Conservation (phyloP, 345 rosid species). For the sweet orange (Citrus sinensis) region DNA sequence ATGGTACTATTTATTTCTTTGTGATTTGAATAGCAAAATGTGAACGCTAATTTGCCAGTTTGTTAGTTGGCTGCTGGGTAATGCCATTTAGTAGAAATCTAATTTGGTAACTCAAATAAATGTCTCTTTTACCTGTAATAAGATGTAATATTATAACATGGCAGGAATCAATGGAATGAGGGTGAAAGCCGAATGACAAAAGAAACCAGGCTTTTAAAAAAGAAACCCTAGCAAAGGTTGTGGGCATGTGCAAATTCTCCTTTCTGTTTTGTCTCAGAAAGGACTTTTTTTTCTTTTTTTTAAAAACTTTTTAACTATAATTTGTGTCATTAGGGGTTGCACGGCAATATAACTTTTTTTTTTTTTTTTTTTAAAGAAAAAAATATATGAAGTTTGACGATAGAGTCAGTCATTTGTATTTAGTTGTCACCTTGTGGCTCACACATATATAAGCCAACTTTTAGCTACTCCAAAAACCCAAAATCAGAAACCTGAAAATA, state of each 20-base stretch:
- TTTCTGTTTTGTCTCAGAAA: not conserved
- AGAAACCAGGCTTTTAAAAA: not conserved
- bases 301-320: not conserved
- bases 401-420: not conserved
- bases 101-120: not conserved
- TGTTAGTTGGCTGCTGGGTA: not conserved
- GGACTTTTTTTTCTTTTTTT: not conserved
- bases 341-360: not conserved
- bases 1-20: too few relatives aligned
- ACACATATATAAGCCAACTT: not conserved
- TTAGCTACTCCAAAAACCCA: not conserved
- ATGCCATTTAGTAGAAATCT: not conserved
- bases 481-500: not conserved
- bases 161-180: not conserved
- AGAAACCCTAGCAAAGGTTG: not conserved
- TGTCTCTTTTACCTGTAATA: not conserved
- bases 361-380: too few relatives aligned
- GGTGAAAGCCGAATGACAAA: conserved; percentile 3
- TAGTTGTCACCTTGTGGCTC: not conserved
- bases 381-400: too few relatives aligned
- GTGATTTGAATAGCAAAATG: not conserved
- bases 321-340: not conserved
- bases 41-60: not conserved
- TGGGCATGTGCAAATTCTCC: conserved; percentile 2
- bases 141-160: not conserved